Evolutionary conservation across 305 asterid species (phyloP).

Genomic region (Fraxinus sp.): DNA sequence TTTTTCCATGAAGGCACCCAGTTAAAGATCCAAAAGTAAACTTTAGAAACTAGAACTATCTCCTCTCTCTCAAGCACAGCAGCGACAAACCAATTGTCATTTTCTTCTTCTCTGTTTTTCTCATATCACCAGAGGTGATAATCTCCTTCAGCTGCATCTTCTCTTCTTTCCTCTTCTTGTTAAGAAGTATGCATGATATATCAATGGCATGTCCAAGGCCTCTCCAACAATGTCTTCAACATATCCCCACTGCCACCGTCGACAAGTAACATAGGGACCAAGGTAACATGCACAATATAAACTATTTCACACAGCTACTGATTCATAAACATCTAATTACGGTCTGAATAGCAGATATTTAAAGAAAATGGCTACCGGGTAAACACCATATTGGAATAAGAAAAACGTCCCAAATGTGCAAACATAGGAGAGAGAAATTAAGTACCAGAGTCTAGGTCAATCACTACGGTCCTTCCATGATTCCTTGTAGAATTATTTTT

Average conservation of each 20-base stretch:
- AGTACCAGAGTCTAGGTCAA: conserved; percentile 80
- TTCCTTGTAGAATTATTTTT: conserved; percentile 61
- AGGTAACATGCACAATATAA: background rate
- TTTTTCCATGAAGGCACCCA: background rate
- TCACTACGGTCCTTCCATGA: conserved; percentile 48
- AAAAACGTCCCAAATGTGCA: background rate
- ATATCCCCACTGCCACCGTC: background rate
- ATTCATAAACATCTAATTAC: background rate
- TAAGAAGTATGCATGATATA: background rate
- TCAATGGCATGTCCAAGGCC: background rate
- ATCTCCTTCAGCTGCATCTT: background rate
- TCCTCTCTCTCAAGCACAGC: background rate
- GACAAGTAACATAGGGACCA: background rate
- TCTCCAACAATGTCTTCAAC: background rate
- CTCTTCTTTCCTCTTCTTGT: background rate
- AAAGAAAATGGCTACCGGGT: background rate
- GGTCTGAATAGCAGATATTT: background rate
- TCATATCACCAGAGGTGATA: background rate
- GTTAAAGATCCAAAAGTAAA: background rate
- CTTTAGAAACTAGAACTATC: background rate
- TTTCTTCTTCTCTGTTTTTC: background rate
- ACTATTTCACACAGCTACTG: background rate
- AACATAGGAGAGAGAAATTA: background rate
- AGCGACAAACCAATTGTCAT: background rate
- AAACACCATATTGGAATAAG: background rate